Base-by-base conservation (phyloP, 805 yeast genomes). In the Saturnispora gosingensis region DNA sequence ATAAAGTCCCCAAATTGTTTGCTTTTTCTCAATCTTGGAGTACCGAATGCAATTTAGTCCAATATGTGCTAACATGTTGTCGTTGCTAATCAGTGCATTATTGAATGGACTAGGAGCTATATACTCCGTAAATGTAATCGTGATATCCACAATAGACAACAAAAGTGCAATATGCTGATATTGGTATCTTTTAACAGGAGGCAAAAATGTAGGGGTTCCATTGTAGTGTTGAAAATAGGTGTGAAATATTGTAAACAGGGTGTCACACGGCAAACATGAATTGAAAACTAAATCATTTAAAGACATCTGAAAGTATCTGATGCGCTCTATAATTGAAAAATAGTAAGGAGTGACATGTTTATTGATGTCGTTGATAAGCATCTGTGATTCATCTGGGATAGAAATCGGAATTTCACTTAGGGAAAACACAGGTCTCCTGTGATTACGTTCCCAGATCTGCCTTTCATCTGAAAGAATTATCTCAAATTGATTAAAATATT, bases 321-420 rank as follows among this genome's bases (percentile, higher is more conserved):
- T 24, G 15, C 61, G 39, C 43, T 58, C 61, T 3, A 49, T 38
- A 2, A 58, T 27, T 5, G 56, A 56, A 47, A 52, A 49, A 22
- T 45, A 54, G n/a, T 55, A 44, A 2, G 47, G 36, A 3, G 47
- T 49, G 8, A 49, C 43, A 35, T 43, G 8, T 13, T 24, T 10
- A 38, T 49, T 43, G 13, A 49, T 49, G 5, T 49, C 51, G 25
- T 43, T 35, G 6, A 35, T 27, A 6, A 49, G 43, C 1, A 46
- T 40, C 27, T 43, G 43, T 15, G 34, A 25, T 15, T 16, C 44
- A 18, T 43, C 13, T 11, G 47, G 51, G 25, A 35, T 40, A 16
- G 20, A 18, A 15, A 49, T 22, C 27, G 43, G 43, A 6, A 49
- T 30, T 28, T 49, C 51, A 49, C 51, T 49, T 16, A 49, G 35